Evolutionary conservation across 2,329 filamentous ascomycete species (phyloP).

Genomic region (Trichoderma sp.): DNA sequence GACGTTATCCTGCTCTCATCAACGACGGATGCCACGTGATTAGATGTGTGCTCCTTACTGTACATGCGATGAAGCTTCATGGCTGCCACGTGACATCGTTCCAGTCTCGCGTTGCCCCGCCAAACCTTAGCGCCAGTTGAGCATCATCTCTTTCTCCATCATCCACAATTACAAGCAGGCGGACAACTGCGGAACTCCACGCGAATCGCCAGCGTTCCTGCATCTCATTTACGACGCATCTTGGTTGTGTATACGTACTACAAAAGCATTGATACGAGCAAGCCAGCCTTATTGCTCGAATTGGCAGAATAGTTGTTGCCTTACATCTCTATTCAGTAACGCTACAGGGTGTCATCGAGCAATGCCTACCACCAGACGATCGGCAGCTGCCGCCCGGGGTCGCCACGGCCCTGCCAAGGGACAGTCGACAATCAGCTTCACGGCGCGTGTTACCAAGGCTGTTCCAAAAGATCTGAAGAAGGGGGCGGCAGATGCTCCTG

Average conservation of each 20-base stretch:
- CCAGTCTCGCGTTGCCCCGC: conserved; percentile 53
- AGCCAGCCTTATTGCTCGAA: not conserved
- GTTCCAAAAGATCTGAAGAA: conserved; percentile 48
- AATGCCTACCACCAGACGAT: conserved; percentile 51
- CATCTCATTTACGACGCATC: not conserved
- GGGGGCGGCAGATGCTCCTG: conserved; percentile 33
- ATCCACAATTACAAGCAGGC: not conserved
- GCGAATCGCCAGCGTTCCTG: not conserved
- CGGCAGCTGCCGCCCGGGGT: conserved; percentile 40
- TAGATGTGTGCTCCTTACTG: not conserved
- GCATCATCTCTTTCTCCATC: not conserved
- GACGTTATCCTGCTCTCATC: not conserved
- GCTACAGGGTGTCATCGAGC: conserved; percentile 19
- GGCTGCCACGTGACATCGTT: conserved; percentile 47
- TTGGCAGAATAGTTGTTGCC: not conserved
- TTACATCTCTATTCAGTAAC: not conserved
- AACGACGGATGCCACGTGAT: conserved; percentile 16
- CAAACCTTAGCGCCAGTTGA: conserved; percentile 34
- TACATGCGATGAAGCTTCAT: not conserved
- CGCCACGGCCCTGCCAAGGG: conserved; percentile 40
- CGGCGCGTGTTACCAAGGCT: conserved; percentile 54
- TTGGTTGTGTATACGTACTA: not conserved
- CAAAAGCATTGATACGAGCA: not conserved
- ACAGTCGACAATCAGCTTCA: conserved; percentile 57
- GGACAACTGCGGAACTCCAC: conserved; percentile 7